Conservation (phyloP, 352 stramenopile genomes). For the Phytophthora constricta region DNA sequence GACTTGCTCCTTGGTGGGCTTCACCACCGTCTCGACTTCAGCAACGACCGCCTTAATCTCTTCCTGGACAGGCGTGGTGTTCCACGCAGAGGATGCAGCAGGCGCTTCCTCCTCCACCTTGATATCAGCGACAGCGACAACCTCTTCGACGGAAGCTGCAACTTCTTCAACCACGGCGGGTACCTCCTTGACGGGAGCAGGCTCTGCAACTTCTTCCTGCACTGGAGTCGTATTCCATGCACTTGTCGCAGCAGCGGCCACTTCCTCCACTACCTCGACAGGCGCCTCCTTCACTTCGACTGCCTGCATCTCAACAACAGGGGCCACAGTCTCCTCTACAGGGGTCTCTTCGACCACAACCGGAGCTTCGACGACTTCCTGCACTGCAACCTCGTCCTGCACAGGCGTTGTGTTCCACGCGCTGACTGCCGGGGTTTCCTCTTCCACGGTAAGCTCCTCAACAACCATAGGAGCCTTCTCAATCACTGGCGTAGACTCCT, state of each 20-base stretch:
- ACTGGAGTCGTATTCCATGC: slow-evolving; percentile 37
- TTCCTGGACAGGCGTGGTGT: slow-evolving; percentile 36
- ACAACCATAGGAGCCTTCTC: neutral
- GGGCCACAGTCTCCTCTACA: neutral
- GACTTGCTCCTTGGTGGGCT: slow-evolving; percentile 20
- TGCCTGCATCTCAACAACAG: slow-evolving; percentile 2
- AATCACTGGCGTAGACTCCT: neutral
- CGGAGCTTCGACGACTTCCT: neutral
- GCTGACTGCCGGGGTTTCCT: slow-evolving; percentile 17
- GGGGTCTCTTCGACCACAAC: slow-evolving; percentile 14
- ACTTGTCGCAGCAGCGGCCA: slow-evolving; percentile 2
- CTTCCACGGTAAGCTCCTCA: slow-evolving; percentile 16
- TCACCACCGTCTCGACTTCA: slow-evolving; percentile 10
- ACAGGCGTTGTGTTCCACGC: slow-evolving; percentile 14
- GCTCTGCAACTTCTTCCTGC: slow-evolving; percentile 12
- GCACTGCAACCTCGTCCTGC: slow-evolving; percentile 11
- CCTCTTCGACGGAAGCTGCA: slow-evolving; percentile 8
- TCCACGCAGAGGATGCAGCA: slow-evolving; percentile 32
- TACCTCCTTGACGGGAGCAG: slow-evolving; percentile 6
- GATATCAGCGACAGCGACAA: slow-evolving; percentile 14
- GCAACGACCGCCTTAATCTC: slow-evolving; percentile 9
- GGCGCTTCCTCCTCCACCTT: slow-evolving; percentile 26
- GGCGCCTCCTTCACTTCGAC: slow-evolving; percentile 30
- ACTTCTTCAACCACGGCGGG: slow-evolving; percentile 13
- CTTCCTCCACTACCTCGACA: slow-evolving; percentile 12